Conservation (phyloP, 2,329 filamentous ascomycete genomes). For the Dendrostoma leiphaemia region DNA sequence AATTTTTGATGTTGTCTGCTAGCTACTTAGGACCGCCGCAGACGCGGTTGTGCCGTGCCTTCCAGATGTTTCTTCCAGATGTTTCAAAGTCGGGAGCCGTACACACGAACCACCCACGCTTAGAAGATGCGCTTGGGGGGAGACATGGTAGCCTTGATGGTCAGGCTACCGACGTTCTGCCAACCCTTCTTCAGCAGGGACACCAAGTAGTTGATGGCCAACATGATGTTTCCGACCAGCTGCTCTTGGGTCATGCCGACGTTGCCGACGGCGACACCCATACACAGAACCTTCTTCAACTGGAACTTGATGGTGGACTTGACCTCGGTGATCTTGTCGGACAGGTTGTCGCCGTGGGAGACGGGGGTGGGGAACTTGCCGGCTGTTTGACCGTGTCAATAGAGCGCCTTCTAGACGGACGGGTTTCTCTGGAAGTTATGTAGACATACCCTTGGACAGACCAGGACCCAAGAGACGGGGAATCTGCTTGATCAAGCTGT, state of each 20-base stretch:
- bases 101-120: constrained; percentile 19
- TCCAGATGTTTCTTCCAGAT: constrained; percentile 7
- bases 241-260: constrained; percentile 96
- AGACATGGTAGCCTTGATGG: constrained; percentile 99
- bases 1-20: background rate
- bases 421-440: background rate
- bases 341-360: constrained; percentile 93
- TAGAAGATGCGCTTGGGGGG: constrained; percentile 98
- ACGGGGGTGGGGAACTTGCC: constrained; percentile 99
- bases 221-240: constrained; percentile 98
- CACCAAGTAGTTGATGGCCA: constrained; percentile 99
- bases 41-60: background rate
- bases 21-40: background rate
- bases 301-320: constrained; percentile 99
- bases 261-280: constrained; percentile 99
- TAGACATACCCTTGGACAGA: constrained; percentile 80
- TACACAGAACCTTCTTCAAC: constrained; percentile 99
- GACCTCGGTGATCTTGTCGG: constrained; percentile 96
- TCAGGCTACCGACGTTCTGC: constrained; percentile 99
- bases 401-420: constrained; percentile 7
- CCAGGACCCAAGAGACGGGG: constrained; percentile 98
- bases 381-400: constrained; percentile 53
- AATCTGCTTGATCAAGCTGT: constrained; percentile 98
- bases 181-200: constrained; percentile 99
- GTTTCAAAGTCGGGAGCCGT: constrained; percentile 10